Percentiles rank a stretch among this genome's conserved stretches.
These are phyloP conservation scores for Monilinia vaccinii-corymbosi DNA, from an alignment of 2,329 filamentous ascomycete species.

Conservation along the genomic window DNA sequence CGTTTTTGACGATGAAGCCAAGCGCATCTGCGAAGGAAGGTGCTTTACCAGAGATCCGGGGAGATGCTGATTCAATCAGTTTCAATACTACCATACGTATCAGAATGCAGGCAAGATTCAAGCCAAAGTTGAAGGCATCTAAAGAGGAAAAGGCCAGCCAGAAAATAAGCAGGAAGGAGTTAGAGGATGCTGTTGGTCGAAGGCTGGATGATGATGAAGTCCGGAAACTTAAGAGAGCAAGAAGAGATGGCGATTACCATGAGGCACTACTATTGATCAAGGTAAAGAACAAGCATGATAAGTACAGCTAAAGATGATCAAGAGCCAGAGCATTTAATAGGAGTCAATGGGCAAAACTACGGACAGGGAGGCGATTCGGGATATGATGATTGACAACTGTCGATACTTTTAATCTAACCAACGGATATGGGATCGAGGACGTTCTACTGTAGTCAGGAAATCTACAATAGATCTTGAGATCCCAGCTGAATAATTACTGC, in stretches of 20 bases:
- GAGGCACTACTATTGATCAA: conserved; percentile 79
- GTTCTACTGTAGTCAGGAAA: not conserved
- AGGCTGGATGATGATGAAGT: conserved; percentile 79
- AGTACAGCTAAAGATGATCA: conserved; percentile 45
- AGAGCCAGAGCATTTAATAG: not conserved
- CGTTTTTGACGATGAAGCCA: conserved; percentile 56
- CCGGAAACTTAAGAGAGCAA: conserved; percentile 68
- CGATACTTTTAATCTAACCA: not conserved
- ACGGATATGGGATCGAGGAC: not conserved
- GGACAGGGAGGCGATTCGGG: not conserved
- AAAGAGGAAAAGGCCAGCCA: conserved; percentile 78
- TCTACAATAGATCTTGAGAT: not conserved
- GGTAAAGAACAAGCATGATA: conserved; percentile 89
- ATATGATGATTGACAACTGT: not conserved
- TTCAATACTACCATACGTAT: conserved; percentile 69
- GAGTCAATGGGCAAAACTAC: not conserved
- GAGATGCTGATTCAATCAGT: conserved; percentile 59
- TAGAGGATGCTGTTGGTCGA: conserved; percentile 73
- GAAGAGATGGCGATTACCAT: conserved; percentile 81
- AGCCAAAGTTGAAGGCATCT: conserved; percentile 67
- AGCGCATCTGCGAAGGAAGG: conserved; percentile 38
- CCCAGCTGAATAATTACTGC: not conserved
- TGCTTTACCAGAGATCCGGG: conserved; percentile 56
- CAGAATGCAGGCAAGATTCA: conserved; percentile 92
- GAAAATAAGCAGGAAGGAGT: conserved; percentile 77